These are phyloP conservation scores for Termitomyces sp. DNA, from an alignment of 768 basidiomycete genomes.

Conservation along the genomic window DNA sequence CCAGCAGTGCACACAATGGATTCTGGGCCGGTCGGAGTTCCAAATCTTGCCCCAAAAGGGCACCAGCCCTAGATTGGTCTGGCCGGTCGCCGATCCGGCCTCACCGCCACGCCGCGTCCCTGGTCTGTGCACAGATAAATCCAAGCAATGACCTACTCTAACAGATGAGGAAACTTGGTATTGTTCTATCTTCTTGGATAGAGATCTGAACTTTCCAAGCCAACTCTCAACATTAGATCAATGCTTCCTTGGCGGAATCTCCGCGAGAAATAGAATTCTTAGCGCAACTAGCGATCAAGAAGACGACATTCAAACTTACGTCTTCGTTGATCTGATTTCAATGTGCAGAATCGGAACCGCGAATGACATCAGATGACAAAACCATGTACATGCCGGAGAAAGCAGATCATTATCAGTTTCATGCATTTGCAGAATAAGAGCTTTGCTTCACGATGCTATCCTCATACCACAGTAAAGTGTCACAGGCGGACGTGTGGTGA, in stretches of 20 bases:
- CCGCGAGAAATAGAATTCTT: not conserved
- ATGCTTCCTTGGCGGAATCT: not conserved
- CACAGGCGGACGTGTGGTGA: not conserved
- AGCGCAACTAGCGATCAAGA: not conserved
- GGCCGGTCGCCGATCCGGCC: constrained; percentile 6
- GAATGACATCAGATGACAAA: not conserved
- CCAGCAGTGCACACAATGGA: constrained; percentile 1
- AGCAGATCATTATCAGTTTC: not conserved
- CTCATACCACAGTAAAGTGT: not conserved
- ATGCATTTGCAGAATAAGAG: no score
- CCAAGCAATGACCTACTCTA: not conserved
- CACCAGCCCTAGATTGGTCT: constrained; percentile 7
- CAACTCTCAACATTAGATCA: not conserved
- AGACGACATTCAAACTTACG: not conserved
- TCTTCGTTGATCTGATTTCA: not conserved
- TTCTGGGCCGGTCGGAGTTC: constrained; percentile 20
- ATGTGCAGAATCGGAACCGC: not conserved
- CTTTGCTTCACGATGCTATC: not conserved
- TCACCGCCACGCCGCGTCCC: not conserved
- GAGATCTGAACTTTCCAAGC: not conserved
- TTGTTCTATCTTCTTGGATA: not conserved
- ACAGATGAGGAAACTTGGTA: not conserved
- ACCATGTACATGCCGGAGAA: not conserved
- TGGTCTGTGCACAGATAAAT: constrained; percentile 14
- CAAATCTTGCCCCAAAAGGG: constrained; percentile 24